Evolutionary conservation across 2,329 filamentous ascomycete species (phyloP), one percentile per base, ranked within the genome.

Genomic region (Parasarocladium wereldwijsianum): DNA sequence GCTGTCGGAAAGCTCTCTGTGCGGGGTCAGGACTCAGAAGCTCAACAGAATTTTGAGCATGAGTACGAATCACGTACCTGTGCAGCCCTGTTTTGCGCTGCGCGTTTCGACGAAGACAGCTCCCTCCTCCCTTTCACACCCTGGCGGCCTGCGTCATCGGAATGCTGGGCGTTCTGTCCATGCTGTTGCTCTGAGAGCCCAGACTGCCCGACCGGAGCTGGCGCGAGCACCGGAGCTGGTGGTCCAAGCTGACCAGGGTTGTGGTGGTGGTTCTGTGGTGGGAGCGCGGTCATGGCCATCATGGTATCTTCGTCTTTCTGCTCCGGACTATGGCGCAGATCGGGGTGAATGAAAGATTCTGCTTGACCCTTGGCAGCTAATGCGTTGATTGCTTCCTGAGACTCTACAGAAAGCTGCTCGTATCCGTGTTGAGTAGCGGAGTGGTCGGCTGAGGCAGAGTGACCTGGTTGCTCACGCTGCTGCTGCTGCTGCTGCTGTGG

Each of bases 81-180:
- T 32, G 90, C 90, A 43, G 87, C 90, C 50, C 90, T 69, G 49
- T 98, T 98, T 51, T 98, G 90, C 8, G 90, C 90, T 17, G 90
- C 90, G 41, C 90, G 79, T 61, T 96, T 98, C 21, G 85, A 93
- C 25, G 86, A 90, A 16, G 86, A 94, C 36, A 98, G 60, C 56
- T 94, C 87, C 32, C 90, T 71, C 55, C 93, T 93, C 9, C 76
- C 76, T 55, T 90, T 87, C 30, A 76, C 67, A 38, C 75, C 70
- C 38, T 80, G 56, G 17, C 58, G 54, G 4, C 41, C 32, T 26
- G 43, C 43, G 19, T 49, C 47, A 8, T 43, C 37, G 19, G 48
- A 43, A 12, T 40, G 35, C 14, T 40, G 37, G 20, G 40, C 35
- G 15, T 31, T 22, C 10, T 29, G 26, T n/a, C n/a, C n/a, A n/a